Base-by-base conservation (phyloP, 2,329 filamentous ascomycete genomes). In the Fusarium pseudocircinatum region DNA sequence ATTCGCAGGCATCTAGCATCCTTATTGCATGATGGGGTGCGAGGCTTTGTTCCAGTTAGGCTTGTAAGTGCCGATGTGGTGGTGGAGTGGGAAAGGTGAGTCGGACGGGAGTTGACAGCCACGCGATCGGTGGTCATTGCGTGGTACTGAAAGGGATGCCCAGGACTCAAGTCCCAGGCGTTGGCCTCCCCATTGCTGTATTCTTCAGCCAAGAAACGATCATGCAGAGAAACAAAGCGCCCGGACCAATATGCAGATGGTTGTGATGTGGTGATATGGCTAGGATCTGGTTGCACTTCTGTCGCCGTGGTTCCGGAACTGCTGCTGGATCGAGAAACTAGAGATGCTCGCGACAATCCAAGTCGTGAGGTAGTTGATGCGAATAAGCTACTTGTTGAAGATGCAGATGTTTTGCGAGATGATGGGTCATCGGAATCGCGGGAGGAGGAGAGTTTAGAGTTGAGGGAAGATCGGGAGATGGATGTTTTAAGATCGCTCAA, bases 181-280 rank as follows among this genome's bases (percentile, higher is more conserved):
- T 28, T 15, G 60, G 39, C 28, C 60, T 63, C 61, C 5, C 69
- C 65, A 32, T 69, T 67, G 6, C 66, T 65, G 24, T 80, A 77
- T 5, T 76, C 77, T 39, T 83, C 81, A 7, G 78, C 43, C 6
- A 77, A 66, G 22, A 79, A 79, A 24, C 84, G 85, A 79, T 92
- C 90, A 57, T 87, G 84, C 1, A 91, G 79, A 5, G 88, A 81
- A 57, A 85, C 81, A 77, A 92, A 91, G 43, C 91, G 88, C 24
- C 91, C 91, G 16, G 85, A 83, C 91, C 91, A 93, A 79, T 91
- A 92, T 6, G 83, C 79, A 4, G 85, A 84, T 11, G 84, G 80
- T 74, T 87, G 85, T 4, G 86, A 83, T 0, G 77, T 81, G 57
- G 78, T 77, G 20, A 90, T 79, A 6, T 80, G 78, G 3, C 74